Evolutionary conservation across 805 yeast species (phyloP).

Genomic region (Kodamaea lidongshanica): DNA sequence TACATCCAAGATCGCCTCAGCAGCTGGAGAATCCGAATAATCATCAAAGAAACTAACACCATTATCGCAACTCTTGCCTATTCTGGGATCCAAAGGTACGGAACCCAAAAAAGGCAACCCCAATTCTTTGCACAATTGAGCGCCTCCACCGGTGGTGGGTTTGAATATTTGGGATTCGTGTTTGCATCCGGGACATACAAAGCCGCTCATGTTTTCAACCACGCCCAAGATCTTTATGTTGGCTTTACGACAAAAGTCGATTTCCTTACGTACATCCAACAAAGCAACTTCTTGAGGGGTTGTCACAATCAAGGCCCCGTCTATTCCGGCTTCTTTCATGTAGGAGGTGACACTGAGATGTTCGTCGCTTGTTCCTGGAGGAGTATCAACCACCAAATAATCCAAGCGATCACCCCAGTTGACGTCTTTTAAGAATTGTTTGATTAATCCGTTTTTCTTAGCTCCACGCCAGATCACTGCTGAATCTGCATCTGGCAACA

Average conservation of each 20-base stretch:
- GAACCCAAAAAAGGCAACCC: constrained; percentile 77
- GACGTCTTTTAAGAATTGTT: constrained; percentile 89
- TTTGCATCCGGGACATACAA: constrained; percentile 92
- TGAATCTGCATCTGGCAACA: constrained; percentile 88
- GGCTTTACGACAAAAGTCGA: constrained; percentile 91
- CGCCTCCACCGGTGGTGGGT: constrained; percentile 97
- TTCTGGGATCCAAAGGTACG: constrained; percentile 93
- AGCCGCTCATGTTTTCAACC: constrained; percentile 97
- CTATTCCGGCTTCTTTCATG: constrained; percentile 83
- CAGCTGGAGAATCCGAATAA: constrained; percentile 90
- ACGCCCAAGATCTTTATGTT: constrained; percentile 78
- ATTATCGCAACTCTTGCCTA: constrained; percentile 79
- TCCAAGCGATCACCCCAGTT: constrained; percentile 85
- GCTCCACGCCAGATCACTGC: constrained; percentile 97
- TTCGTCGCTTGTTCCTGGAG: constrained; percentile 98
- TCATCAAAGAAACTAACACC: constrained; percentile 81
- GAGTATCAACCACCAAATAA: constrained; percentile 88
- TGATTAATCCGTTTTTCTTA: constrained; percentile 89
- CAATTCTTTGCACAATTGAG: constrained; percentile 72
- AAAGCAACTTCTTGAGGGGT: constrained; percentile 98
- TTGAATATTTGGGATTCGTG: constrained; percentile 86
- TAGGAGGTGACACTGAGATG: constrained; percentile 86
- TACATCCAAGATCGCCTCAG: constrained; percentile 76
- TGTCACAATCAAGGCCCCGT: constrained; percentile 91
- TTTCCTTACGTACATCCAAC: constrained; percentile 90